Evolutionary conservation across 176 grass and related monocot species (phyloP).

Genomic region (Carex myosuroides): DNA sequence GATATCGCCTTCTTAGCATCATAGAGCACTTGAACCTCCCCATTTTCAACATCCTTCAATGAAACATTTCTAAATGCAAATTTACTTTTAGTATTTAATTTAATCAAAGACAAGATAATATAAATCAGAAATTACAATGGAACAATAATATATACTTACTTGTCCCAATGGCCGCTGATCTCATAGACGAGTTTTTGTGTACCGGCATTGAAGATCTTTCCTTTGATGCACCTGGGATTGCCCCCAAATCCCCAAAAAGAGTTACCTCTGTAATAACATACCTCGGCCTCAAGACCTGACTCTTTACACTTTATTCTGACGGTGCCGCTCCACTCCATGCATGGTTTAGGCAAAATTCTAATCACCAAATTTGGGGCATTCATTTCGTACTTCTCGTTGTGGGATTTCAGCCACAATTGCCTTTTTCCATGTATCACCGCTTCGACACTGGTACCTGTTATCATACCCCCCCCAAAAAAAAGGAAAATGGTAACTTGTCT

Average conservation of each 20-base stretch:
- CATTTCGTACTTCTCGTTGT: conserved; percentile 57
- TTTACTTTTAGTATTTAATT: background rate
- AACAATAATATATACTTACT: conserved; percentile 4
- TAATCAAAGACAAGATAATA: background rate
- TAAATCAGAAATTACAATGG: background rate
- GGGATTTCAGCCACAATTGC: conserved; percentile 33
- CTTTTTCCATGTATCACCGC: conserved; percentile 52
- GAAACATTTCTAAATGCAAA: conserved; percentile 31
- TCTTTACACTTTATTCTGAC: conserved; percentile 51
- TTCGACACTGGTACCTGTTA: conserved; percentile 54
- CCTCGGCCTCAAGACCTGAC: conserved; percentile 48
- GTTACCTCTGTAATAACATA: conserved; percentile 43
- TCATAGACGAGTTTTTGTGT: conserved; percentile 31
- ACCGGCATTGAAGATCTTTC: conserved; percentile 33
- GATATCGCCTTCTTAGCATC: conserved; percentile 46
- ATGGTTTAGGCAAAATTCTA: conserved; percentile 43
- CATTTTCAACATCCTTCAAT: conserved; percentile 42
- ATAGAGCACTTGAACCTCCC: conserved; percentile 47
- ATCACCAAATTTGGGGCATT: conserved; percentile 73
- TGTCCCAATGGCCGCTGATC: conserved; percentile 75
- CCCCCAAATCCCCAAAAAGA: conserved; percentile 71
- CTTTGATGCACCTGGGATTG: conserved; percentile 41
- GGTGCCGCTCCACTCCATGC: conserved; percentile 52
- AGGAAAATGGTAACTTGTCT: background rate
- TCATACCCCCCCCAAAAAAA: background rate